Conservation (phyloP, 169 alveolate genomes). For the Plasmodium billcollinsi region DNA sequence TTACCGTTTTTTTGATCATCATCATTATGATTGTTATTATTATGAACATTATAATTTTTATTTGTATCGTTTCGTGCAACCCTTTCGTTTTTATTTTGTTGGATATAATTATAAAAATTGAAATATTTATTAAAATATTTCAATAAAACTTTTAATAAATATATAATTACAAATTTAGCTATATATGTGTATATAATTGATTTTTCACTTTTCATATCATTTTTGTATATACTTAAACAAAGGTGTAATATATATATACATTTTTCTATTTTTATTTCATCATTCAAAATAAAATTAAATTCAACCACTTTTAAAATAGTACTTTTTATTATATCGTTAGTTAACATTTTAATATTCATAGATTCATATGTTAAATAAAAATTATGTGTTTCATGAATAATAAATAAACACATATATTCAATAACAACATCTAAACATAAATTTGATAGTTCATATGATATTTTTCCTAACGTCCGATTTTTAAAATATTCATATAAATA, state of each 20-base stretch:
- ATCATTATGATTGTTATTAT: neutral
- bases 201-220: slow-evolving; percentile 27
- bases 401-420: slow-evolving; percentile 67
- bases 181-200: slow-evolving; percentile 11
- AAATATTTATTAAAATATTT: slow-evolving; percentile 41
- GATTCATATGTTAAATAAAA: slow-evolving; percentile 57
- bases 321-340: slow-evolving; percentile 35
- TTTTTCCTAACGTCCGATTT: neutral
- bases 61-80: neutral
- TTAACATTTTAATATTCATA: neutral
- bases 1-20: neutral
- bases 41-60: neutral
- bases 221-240: slow-evolving; percentile 41
- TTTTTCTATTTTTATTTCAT: slow-evolving; percentile 54
- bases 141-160: slow-evolving; percentile 30
- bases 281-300: slow-evolving; percentile 22
- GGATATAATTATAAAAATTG: slow-evolving; percentile 3
- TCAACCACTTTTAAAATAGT: slow-evolving; percentile 16
- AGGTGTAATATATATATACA: slow-evolving; percentile 53
- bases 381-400: slow-evolving; percentile 27
- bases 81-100: slow-evolving; percentile 3
- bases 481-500: slow-evolving; percentile 33
- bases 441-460: slow-evolving; percentile 17
- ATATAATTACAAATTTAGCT: slow-evolving; percentile 36
- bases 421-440: slow-evolving; percentile 51